Base-by-base conservation (phyloP, 2,329 filamentous ascomycete species). In the Simplicillium aogashimaense region DNA sequence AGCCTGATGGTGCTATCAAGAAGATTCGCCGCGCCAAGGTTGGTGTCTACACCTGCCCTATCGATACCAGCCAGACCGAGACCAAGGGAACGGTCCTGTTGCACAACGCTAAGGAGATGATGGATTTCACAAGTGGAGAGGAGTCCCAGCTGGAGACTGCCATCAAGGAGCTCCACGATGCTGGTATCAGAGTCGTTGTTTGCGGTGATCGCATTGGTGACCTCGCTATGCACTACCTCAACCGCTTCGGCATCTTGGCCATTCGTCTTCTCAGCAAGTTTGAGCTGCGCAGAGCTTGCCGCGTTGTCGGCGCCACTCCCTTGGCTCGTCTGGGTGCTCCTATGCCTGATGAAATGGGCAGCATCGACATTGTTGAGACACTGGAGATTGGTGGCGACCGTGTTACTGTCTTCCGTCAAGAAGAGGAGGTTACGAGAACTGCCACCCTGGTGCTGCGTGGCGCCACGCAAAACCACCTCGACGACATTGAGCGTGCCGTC, bases 331-430 rank as follows among this genome's bases (percentile, higher is more conserved):
- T 98, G 36, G 92, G 92, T 48, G 92, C 94, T 13, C 92, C 92
- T 35, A 98, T 98, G 92, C 92, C 94, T n/a, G 92, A 98, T 53
- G 92, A 98, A 73, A 97, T 95, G 89, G 92, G 92, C 49, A 83
- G 67, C 53, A 80, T 98, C 47, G 92, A 98, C 59, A 65, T 98
- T 42, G 92, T 98, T 28, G 92, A 98, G 74, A 97, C 94, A 2
- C 75, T 94, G 35, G 92, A 98, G 66, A 97, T 98, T 59, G 92
- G 92, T 48, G 92, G 92, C 52, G 92, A 98, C 70, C 84, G 92
- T 46, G 94, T 98, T 43, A 98, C 92, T 33, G 90, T 98, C 43
- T 98, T 98, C 78, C 77, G 94, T 55, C 92, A 98, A 72, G 92
- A 98, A 63, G 81, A 87, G 56, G 87, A 95, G 53, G 76, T 81